Evolutionary conservation across 305 asterid genomes (phyloP), one percentile per base, ranked within the genome.

Genomic region (Fraxinus platypoda): DNA sequence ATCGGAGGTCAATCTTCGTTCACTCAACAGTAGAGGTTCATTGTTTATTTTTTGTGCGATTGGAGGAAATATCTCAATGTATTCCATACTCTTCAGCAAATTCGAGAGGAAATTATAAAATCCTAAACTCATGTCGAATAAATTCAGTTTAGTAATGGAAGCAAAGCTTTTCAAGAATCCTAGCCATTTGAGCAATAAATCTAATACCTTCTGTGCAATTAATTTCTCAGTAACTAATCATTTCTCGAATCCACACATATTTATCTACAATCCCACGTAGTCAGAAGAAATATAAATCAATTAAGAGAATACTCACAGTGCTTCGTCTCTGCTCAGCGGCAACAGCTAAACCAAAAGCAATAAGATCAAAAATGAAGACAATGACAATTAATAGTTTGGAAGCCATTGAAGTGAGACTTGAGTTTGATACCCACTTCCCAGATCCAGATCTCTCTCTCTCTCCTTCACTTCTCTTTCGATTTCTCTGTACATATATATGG

Each of bases 311-410:
- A 82, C 91, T 89, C 68, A 92, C 98, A 46, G 86, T 87, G 88
- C 98, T 95, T 81, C 98, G 88, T 80, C 98, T 89, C 87, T 90
- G 95, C 91, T 95, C 98, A 80, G 97, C 98, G 81, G 97, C 98
- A 82, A 95, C 90, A 8, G 98, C 98, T 86, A 95, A 87, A 74
- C 95, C 97, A 80, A 93, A 95, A 83, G 98, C 98, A 83, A 95
- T 90, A 78, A 93, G 92, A 87, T 93, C 98, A 59, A 95, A 46
- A 46, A 95, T 38, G 89, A 93, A 90, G 71, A 93, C 91, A 3
- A 78, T 79, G 19, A 88, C 54, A 78, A 93, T 84, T 21, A 93
- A 78, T 49, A 92, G 80, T 82, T 95, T 93, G 79, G 98, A 93
- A 78, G 98, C 98, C 98, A 95, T 95, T 86, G 82, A 2, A 83